These are phyloP conservation scores for Cudoniella acicularis DNA, from an alignment of 495 filamentous ascomycete species.

Conservation along the genomic window DNA sequence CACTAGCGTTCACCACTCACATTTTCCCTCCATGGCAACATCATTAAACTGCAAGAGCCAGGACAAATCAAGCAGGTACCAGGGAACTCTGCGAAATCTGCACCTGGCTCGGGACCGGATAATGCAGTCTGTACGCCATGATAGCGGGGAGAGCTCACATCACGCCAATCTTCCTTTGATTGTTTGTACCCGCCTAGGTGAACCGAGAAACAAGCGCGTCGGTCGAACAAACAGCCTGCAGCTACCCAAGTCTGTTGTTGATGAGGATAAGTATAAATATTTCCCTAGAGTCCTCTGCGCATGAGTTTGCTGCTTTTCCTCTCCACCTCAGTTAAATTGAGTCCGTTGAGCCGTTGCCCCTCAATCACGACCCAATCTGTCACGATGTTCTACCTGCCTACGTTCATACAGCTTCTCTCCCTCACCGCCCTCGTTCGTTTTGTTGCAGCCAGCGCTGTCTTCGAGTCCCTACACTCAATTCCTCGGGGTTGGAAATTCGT, in stretches of 20 bases:
- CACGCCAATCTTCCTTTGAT: neutral
- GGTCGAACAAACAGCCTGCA: neutral
- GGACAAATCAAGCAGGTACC: neutral
- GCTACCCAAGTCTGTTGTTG: neutral
- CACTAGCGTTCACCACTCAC: neutral
- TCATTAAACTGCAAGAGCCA: neutral
- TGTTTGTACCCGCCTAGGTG: neutral
- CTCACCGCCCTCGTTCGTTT: conserved; percentile 1
- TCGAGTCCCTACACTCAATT: conserved; percentile 12
- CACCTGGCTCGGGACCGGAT: neutral
- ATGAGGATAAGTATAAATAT: neutral
- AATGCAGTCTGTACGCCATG: neutral
- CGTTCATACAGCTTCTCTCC: conserved; percentile 5
- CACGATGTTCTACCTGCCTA: conserved; percentile 7
- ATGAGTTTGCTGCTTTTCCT: neutral
- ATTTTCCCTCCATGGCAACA: neutral
- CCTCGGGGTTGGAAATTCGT: conserved; percentile 16
- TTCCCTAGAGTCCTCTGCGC: neutral
- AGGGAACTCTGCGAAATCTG: neutral
- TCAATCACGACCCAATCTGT: neutral
- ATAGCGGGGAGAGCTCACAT: neutral
- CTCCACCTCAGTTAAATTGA: neutral
- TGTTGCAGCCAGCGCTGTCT: conserved; percentile 8
- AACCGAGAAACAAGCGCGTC: neutral
- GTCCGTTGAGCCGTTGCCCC: neutral